Percentiles rank a stretch among this genome's conserved stretches.
phyloP scores from a whole-genome alignment of 768 basidiomycete species.

The Hericium coralloides region DNA sequence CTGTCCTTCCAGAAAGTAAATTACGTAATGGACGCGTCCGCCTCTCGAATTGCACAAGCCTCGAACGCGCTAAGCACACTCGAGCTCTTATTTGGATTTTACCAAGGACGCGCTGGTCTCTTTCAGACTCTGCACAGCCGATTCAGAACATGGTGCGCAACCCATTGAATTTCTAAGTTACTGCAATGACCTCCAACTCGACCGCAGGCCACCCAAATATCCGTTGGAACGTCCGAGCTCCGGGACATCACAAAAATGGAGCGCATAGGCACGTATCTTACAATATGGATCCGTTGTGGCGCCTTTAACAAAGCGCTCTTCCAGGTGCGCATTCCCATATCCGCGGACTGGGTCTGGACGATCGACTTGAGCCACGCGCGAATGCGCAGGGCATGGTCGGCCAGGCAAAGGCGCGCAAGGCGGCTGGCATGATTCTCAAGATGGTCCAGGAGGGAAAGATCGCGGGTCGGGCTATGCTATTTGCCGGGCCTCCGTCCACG shows the following conservation, averaged over 20 bases:
- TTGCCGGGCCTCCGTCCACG: conserved; percentile 94
- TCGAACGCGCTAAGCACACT: too few relatives aligned
- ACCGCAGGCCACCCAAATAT: conserved; percentile 57
- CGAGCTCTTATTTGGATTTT: too few relatives aligned
- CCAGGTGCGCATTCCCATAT: conserved; percentile 91
- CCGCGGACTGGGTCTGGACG: conserved; percentile 89
- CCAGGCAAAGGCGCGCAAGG: conserved; percentile 91
- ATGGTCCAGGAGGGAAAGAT: conserved; percentile 97
- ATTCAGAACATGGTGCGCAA: too few relatives aligned
- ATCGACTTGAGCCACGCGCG: conserved; percentile 79
- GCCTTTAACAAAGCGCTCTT: conserved; percentile 6
- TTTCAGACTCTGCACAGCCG: too few relatives aligned
- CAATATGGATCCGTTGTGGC: background rate
- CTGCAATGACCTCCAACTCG: too few relatives aligned
- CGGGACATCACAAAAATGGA: conserved; percentile 90
- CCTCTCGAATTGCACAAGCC: background rate
- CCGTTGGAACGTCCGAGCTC: conserved; percentile 69
- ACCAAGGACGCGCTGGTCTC: too few relatives aligned
- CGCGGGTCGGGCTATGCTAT: conserved; percentile 91
- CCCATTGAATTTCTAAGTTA: too few relatives aligned
- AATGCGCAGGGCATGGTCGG: conserved; percentile 97
- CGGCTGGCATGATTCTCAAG: conserved; percentile 94
- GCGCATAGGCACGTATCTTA: conserved; percentile 60
- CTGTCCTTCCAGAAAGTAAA: background rate
- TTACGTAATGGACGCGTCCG: background rate